These are phyloP conservation scores for Discostella stelligera DNA, from an alignment of 352 stramenopile genomes.

Conservation along the genomic window DNA sequence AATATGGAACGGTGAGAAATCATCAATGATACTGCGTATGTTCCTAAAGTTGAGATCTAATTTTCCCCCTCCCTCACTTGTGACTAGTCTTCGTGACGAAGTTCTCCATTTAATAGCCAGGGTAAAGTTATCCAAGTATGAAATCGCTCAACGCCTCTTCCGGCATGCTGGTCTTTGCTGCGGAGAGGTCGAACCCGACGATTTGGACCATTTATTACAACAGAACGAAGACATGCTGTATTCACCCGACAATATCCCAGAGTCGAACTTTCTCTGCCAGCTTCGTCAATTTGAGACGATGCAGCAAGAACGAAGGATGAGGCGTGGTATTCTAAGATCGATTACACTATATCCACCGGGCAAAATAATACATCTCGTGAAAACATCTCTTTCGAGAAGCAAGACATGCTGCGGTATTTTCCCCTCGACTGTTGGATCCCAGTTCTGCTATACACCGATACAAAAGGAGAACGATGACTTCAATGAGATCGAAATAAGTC, in stretches of 20 bases:
- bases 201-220: constrained; percentile 58
- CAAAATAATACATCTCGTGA: constrained; percentile 79
- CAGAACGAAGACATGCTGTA: constrained; percentile 76
- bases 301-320: constrained; percentile 62
- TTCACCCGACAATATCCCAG: constrained; percentile 54
- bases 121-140: constrained; percentile 83
- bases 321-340: constrained; percentile 49
- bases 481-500: constrained; percentile 81
- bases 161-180: constrained; percentile 13
- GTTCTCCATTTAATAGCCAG: constrained; percentile 78
- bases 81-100: constrained; percentile 72
- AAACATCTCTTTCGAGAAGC: constrained; percentile 61
- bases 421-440: constrained; percentile 46
- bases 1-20: constrained; percentile 69
- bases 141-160: constrained; percentile 64
- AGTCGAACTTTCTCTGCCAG: constrained; percentile 66
- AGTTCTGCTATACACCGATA: constrained; percentile 66
- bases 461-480: constrained; percentile 81
- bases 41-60: not conserved
- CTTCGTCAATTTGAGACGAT: constrained; percentile 65
- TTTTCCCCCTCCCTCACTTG: not conserved
- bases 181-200: constrained; percentile 41
- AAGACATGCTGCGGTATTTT: constrained; percentile 73
- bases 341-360: constrained; percentile 75
- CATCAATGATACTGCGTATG: not conserved